Evolutionary conservation across 495 filamentous ascomycete genomes (phyloP).

Genomic region (Neurospora sp.): DNA sequence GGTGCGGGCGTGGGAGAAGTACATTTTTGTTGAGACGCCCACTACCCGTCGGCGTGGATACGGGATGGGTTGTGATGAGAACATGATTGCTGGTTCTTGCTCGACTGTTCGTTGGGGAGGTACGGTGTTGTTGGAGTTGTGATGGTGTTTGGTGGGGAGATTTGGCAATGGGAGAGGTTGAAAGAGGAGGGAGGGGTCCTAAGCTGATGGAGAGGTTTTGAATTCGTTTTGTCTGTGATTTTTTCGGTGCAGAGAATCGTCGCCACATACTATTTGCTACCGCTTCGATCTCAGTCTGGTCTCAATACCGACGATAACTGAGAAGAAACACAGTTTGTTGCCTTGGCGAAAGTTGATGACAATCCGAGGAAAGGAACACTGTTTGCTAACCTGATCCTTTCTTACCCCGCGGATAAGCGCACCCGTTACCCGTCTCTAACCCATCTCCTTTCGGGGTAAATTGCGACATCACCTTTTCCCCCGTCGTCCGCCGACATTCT

Average conservation of each 20-base stretch:
- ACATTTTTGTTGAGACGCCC: constrained; percentile 76
- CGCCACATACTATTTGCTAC: neutral
- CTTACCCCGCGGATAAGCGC: neutral
- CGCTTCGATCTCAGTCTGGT: neutral
- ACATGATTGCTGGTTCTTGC: neutral
- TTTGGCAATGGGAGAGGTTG: neutral
- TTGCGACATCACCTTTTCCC: neutral
- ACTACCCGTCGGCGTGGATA: constrained; percentile 51
- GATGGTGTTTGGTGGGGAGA: neutral
- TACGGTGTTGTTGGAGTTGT: neutral
- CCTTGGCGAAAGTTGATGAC: neutral
- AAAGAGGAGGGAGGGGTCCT: neutral
- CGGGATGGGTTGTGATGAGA: constrained; percentile 26
- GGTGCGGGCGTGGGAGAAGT: constrained; percentile 61
- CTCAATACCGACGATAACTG: neutral
- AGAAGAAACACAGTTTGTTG: neutral
- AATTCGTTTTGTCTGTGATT: neutral
- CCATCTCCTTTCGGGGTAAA: neutral
- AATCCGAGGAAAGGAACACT: neutral
- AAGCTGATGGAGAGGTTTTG: neutral
- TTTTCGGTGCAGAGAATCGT: neutral
- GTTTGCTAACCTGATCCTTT: neutral
- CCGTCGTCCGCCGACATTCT: neutral
- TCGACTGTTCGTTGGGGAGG: neutral
- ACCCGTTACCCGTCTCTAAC: neutral